Conservation (phyloP, 179 eudicot species). For the Gypsophila paniculata region DNA sequence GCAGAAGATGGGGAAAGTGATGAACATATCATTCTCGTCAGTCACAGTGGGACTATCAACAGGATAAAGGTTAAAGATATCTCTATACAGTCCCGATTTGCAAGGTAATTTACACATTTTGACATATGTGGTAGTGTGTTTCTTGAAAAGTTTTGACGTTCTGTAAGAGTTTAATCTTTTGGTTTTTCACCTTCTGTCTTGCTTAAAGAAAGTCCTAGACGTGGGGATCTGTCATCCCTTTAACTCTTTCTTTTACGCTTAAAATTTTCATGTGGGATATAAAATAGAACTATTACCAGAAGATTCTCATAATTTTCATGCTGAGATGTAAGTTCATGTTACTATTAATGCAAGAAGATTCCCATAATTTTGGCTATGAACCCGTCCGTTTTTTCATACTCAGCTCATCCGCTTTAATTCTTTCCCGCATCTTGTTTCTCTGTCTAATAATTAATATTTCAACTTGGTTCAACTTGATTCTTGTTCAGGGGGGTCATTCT, state of each 20-base stretch:
- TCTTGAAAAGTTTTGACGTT: neutral
- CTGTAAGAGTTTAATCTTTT: neutral
- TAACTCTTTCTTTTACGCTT: neutral
- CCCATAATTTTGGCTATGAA: neutral
- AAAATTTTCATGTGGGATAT: neutral
- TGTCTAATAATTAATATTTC: neutral
- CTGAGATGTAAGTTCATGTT: no score
- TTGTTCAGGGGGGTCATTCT: slow-evolving; percentile 72
- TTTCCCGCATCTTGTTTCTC: neutral
- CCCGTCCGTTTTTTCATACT: neutral
- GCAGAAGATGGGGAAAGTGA: slow-evolving; percentile 97
- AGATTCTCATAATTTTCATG: neutral
- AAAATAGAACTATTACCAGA: no score
- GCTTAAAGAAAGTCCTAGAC: neutral
- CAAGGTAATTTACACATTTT: slow-evolving; percentile 48
- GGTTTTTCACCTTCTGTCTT: neutral
- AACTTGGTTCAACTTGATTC: no score
- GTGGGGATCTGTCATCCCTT: neutral
- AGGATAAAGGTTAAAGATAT: slow-evolving; percentile 88
- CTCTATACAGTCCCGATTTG: slow-evolving; percentile 83
- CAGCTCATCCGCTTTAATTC: neutral
- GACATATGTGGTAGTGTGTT: neutral
- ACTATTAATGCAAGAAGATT: no score
- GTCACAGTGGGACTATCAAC: slow-evolving; percentile 93
- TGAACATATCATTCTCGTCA: slow-evolving; percentile 85